phyloP scores from a whole-genome alignment of 179 eudicot genomes.

The Gypsophila paniculata region DNA sequence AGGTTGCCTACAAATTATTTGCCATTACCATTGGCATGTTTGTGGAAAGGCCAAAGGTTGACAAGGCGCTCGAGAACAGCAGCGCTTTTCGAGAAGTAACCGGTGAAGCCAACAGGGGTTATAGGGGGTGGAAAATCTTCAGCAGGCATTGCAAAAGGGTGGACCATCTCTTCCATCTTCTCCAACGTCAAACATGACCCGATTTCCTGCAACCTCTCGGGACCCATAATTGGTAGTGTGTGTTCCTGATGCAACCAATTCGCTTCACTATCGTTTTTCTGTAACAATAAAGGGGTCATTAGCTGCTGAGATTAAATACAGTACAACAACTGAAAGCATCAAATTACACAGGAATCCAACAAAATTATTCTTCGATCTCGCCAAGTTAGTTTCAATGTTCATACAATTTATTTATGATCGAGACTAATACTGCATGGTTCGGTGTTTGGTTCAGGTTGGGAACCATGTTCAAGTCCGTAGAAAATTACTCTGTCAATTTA shows the following conservation, averaged over 20 bases:
- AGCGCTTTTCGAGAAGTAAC: slow-evolving; percentile 88
- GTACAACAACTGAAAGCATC: neutral
- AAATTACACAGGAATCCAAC: neutral
- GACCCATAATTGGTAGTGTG: slow-evolving; percentile 91
- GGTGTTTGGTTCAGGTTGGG: too few species aligned
- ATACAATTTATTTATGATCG: neutral
- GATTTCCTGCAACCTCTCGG: slow-evolving; percentile 86
- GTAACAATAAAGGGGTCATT: slow-evolving; percentile 11
- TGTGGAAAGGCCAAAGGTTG: slow-evolving; percentile 88
- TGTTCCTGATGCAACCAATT: slow-evolving; percentile 88
- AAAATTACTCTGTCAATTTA: neutral
- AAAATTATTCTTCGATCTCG: neutral
- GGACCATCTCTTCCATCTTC: slow-evolving; percentile 75
- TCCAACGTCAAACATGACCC: slow-evolving; percentile 78
- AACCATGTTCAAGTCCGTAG: neutral
- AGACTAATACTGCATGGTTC: neutral
- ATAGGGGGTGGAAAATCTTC: slow-evolving; percentile 89
- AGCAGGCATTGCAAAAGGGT: slow-evolving; percentile 95
- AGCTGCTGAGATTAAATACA: neutral
- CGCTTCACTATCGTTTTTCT: slow-evolving; percentile 65
- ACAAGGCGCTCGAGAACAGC: slow-evolving; percentile 87
- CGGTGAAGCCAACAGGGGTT: slow-evolving; percentile 74
- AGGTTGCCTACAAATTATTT: slow-evolving; percentile 25
- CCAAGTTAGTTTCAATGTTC: neutral
- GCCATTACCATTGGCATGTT: slow-evolving; percentile 48